Percentiles rank a stretch among this genome's conserved stretches.
Evolutionary conservation across 805 yeast genomes (phyloP).

Genomic region (Cyberlindnera euphorbiiphila): DNA sequence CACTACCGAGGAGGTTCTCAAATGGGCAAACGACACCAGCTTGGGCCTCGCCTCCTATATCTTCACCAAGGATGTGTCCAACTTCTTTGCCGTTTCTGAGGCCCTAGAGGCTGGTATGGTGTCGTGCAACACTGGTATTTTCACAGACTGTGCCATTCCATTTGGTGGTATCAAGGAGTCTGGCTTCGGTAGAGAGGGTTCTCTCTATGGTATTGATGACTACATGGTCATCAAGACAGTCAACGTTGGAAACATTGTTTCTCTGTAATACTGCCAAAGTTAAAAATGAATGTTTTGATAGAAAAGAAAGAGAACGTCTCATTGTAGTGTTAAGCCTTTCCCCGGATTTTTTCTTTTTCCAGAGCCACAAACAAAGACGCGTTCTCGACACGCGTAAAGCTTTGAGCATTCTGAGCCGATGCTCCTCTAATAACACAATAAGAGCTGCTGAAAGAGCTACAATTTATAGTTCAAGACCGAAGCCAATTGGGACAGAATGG

Average conservation of each 20-base stretch:
- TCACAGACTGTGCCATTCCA: constrained; percentile 54
- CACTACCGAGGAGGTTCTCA: constrained; percentile 49
- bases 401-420: no score
- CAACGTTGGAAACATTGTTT: constrained; percentile 21
- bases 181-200: constrained; percentile 71
- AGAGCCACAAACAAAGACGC: no score
- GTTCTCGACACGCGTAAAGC: no score
- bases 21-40: constrained; percentile 49
- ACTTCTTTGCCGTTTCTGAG: constrained; percentile 49
- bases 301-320: not conserved
- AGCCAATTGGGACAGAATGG: constrained; percentile 28
- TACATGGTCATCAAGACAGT: constrained; percentile 50
- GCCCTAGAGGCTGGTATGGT: constrained; percentile 65
- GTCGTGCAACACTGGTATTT: constrained; percentile 54
- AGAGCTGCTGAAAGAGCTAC: no score
- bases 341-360: no score
- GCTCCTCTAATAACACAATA: no score
- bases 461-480: no score
- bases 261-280: constrained; percentile 1
- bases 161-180: constrained; percentile 63
- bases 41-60: constrained; percentile 60
- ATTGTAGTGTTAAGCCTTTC: no score
- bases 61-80: constrained; percentile 48
- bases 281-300: not conserved
- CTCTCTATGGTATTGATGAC: constrained; percentile 58